A percentile compares a stretch with the other conserved stretches of the same genome.
Conservation (phyloP, 352 stramenopile species). For the Pythium rhizo-oryzae region DNA sequence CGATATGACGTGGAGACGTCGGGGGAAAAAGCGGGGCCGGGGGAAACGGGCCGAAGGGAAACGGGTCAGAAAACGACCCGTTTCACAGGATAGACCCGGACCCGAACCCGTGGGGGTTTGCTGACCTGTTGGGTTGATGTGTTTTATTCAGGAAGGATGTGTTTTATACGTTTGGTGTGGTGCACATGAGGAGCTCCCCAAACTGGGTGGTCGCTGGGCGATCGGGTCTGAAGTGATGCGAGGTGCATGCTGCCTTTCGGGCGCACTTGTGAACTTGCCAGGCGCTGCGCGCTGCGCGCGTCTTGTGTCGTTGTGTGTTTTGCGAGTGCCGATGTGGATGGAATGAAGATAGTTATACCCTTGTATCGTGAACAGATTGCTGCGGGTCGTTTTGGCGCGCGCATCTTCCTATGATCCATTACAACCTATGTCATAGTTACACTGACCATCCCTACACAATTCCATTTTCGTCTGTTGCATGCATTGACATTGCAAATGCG, state of each 20-base stretch:
- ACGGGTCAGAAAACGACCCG: background rate
- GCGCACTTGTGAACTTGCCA: background rate
- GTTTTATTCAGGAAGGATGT: background rate
- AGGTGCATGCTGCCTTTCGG: background rate
- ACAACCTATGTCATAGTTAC: conserved; percentile 60
- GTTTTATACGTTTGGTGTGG: conserved; percentile 20
- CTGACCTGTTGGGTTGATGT: background rate
- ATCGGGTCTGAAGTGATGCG: background rate
- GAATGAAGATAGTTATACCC: conserved; percentile 36
- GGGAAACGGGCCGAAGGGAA: conserved; percentile 18
- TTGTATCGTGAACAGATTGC: conserved; percentile 35
- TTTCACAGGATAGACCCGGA: background rate
- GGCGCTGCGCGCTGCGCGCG: background rate
- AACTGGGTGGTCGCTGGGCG: conserved; percentile 6
- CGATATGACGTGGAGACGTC: conserved; percentile 11
- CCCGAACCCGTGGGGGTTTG: background rate
- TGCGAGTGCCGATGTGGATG: conserved; percentile 22
- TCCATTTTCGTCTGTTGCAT: background rate
- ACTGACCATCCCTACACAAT: conserved; percentile 42
- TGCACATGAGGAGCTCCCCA: background rate
- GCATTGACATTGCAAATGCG: background rate
- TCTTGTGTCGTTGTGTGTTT: background rate
- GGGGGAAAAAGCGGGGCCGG: background rate
- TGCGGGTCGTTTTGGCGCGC: conserved; percentile 31
- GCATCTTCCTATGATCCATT: conserved; percentile 40